phyloP scores from a whole-genome alignment of 1,284 basidiomycete genomes.

The Papiliotrema fonsecae region DNA sequence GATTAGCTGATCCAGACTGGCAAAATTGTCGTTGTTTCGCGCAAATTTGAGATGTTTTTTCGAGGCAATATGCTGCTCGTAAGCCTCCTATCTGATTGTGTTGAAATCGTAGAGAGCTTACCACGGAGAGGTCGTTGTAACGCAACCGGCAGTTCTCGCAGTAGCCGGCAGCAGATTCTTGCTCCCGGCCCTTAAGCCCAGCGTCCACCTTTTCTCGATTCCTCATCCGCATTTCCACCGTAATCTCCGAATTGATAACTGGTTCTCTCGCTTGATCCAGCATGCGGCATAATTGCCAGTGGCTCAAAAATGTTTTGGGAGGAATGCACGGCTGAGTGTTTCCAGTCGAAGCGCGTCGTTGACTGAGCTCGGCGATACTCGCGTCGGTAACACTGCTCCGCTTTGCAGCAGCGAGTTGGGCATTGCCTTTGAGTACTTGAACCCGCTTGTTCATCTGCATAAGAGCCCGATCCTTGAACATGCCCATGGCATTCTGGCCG shows the following conservation, averaged over 20 bases:
- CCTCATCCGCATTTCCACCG: slow-evolving; percentile 24
- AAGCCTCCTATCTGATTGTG: neutral
- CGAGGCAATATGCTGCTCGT: slow-evolving; percentile 66
- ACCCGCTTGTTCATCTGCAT: slow-evolving; percentile 48
- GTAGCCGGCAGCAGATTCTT: slow-evolving; percentile 79
- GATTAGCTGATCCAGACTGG: slow-evolving; percentile 74
- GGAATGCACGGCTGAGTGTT: neutral
- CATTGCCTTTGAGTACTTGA: slow-evolving; percentile 46
- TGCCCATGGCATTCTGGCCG: slow-evolving; percentile 21
- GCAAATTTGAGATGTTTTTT: slow-evolving; percentile 85
- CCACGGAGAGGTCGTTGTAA: slow-evolving; percentile 82
- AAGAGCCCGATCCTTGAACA: slow-evolving; percentile 37
- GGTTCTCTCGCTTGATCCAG: slow-evolving; percentile 27
- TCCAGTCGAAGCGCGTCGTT: neutral
- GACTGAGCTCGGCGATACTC: neutral
- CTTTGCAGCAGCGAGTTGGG: slow-evolving; percentile 25
- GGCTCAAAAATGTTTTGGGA: slow-evolving; percentile 33
- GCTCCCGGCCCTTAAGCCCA: slow-evolving; percentile 55
- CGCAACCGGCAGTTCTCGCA: slow-evolving; percentile 94
- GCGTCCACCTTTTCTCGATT: slow-evolving; percentile 37
- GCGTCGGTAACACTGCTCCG: neutral
- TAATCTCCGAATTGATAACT: slow-evolving; percentile 16
- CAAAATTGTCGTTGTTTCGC: slow-evolving; percentile 71
- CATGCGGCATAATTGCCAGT: slow-evolving; percentile 40
- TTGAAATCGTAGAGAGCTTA: slow-evolving; percentile 49